These are phyloP conservation scores for Miscanthus sacchariflorus DNA, from an alignment of 202 grass and related monocot species.

Conservation along the genomic window DNA sequence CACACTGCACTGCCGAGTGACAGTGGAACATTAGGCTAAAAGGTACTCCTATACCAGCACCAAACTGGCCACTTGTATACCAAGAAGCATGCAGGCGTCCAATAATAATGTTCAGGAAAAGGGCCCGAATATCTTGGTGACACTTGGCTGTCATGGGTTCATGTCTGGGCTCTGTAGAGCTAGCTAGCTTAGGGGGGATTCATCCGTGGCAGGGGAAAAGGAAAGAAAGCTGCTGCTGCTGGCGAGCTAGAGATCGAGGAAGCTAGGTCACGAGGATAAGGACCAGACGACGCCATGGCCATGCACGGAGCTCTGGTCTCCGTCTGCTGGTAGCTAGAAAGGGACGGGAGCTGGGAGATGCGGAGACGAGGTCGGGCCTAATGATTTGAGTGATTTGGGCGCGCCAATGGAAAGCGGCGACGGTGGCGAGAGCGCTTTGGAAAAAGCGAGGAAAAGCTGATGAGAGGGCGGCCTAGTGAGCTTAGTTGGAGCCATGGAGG, in stretches of 20 bases:
- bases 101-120: background rate
- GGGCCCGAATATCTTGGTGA: constrained; percentile 11
- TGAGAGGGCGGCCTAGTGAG: background rate
- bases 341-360: background rate
- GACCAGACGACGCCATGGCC: constrained; percentile 41
- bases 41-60: background rate
- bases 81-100: background rate
- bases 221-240: background rate
- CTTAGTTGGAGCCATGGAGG: constrained; percentile 2
- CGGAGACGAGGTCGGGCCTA: background rate
- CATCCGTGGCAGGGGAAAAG: constrained; percentile 34
- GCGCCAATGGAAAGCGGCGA: constrained; percentile 42
- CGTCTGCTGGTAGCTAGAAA: constrained; percentile 16
- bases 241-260: background rate
- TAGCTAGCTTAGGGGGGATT: background rate
- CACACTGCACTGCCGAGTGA: background rate
- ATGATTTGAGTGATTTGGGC: constrained; percentile 39
- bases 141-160: constrained; percentile 41
- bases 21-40: constrained; percentile 28
- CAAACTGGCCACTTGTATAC: background rate
- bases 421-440: constrained; percentile 41
- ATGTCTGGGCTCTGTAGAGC: background rate
- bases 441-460: constrained; percentile 29
- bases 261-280: constrained; percentile 41
- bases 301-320: background rate